A percentile compares a stretch with the other conserved stretches of the same genome.
Conservation (phyloP, 768 basidiomycete genomes). For the Suillus subluteus region DNA sequence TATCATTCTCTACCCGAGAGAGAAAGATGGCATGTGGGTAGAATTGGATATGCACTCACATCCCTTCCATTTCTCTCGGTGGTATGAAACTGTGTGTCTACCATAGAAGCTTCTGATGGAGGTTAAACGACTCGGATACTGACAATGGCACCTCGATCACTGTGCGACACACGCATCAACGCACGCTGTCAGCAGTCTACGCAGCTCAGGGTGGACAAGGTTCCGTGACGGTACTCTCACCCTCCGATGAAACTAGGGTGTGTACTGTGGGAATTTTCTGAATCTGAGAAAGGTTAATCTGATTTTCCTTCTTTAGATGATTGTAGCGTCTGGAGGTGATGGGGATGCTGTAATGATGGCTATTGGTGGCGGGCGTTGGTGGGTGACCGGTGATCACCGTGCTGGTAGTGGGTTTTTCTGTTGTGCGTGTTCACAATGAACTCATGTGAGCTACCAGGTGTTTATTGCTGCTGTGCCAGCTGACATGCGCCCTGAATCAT, state of each 20-base stretch:
- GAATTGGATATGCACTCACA: not conserved
- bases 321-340: not conserved
- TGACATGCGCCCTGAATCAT: not conserved
- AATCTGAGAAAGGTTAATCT: not conserved
- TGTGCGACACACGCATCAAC: not conserved
- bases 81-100: not conserved
- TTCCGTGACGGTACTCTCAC: not conserved
- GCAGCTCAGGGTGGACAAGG: not conserved
- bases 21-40: not conserved
- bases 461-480: not conserved
- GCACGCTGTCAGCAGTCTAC: not conserved
- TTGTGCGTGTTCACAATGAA: not conserved
- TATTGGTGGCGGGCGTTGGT: not conserved
- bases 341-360: not conserved
- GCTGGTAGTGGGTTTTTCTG: not conserved
- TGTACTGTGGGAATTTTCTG: not conserved
- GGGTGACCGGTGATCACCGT: not conserved
- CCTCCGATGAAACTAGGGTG: not conserved
- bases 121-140: not conserved
- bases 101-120: not conserved
- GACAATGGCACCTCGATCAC: not conserved
- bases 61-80: not conserved
- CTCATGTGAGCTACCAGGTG: not conserved
- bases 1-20: not conserved
- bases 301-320: not conserved